phyloP scores from a whole-genome alignment of 768 basidiomycete genomes.

The Boletus coccyginus region DNA sequence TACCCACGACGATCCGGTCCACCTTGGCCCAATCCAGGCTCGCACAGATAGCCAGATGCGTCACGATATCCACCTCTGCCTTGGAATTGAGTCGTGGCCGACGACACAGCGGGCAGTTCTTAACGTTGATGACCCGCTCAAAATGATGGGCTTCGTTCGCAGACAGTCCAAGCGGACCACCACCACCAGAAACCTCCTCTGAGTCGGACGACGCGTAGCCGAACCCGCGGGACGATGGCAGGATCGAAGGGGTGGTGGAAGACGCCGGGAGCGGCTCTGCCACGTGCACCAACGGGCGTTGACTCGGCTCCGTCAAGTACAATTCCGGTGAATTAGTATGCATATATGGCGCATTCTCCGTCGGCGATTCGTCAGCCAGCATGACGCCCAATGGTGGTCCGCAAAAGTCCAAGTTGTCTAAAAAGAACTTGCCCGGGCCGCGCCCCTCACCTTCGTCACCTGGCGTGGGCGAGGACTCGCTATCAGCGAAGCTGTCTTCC shows the following conservation, averaged over 20 bases:
- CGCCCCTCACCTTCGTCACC: slow-evolving; percentile 31
- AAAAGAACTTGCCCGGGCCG: slow-evolving; percentile 37
- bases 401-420: slow-evolving; percentile 62
- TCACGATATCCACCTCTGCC: slow-evolving; percentile 92
- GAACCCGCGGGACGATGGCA: slow-evolving; percentile 25
- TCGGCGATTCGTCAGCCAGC: slow-evolving; percentile 28
- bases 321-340: slow-evolving; percentile 14
- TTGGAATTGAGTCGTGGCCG: slow-evolving; percentile 81
- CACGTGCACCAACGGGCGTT: slow-evolving; percentile 40
- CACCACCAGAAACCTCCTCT: slow-evolving; percentile 34
- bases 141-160: slow-evolving; percentile 37
- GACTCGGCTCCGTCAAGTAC: slow-evolving; percentile 45
- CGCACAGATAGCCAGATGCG: slow-evolving; percentile 95
- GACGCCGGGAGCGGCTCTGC: slow-evolving; percentile 27
- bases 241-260: slow-evolving; percentile 6
- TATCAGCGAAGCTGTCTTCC: slow-evolving; percentile 41
- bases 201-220: slow-evolving; percentile 47
- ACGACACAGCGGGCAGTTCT: slow-evolving; percentile 92
- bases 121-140: slow-evolving; percentile 93
- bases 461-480: slow-evolving; percentile 56
- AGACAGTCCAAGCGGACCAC: slow-evolving; percentile 5
- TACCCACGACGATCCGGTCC: slow-evolving; percentile 86
- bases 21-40: slow-evolving; percentile 90
- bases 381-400: slow-evolving; percentile 43
- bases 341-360: slow-evolving; percentile 17